Base-by-base conservation (phyloP, 345 rosid species). In the Eucalyptus marginata region DNA sequence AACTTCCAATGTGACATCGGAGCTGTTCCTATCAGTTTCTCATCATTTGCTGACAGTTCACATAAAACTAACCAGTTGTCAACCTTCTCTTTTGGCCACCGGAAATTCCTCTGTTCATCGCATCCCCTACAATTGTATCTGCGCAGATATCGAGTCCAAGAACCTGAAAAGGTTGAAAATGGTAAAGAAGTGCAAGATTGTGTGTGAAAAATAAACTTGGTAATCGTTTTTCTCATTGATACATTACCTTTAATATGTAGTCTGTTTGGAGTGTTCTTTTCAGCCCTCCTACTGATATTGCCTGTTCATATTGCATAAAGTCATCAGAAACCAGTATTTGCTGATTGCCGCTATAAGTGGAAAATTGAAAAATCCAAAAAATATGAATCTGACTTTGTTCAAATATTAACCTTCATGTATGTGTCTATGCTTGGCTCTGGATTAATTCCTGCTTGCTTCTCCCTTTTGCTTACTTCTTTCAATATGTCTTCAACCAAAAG, bases 1-100 rank as follows among this genome's bases (percentile, higher is more conserved):
- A 33, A 33, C 44, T 25, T 17, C 3, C 52, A 47, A 44, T 49
- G 46, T 52, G 44, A 47, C 51, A 22, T 44, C 22, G 47, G 24
- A 29, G 27, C 46, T 24, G 62, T 13, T 47, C 43, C 87, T 9
- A 11, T 15, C 27, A 58, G 51, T 36, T 44, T 29, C 40, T 31
- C 47, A 51, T 49, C 25, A 59, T 50, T 71, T 14, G 24, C 88
- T 22, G 31, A 15, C 16, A 36, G 5, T 22, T 24, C 56, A 18
- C 14, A 5, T 43, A 4, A 71, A 14, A 59, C 66, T 18, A 81
- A 89, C 90, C 89, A 33, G 90, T 89, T 24, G 90, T 89, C 58
- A 89, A 47, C 47, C 90, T 87, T 81, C 83, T 87, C 87, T 89
- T 89, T 81, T 89, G 90, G 40, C 90, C 90, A 43, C 90, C 90